These are phyloP conservation scores for Wickerhamomyces silvicola DNA, from an alignment of 805 yeast species.

Conservation along the genomic window DNA sequence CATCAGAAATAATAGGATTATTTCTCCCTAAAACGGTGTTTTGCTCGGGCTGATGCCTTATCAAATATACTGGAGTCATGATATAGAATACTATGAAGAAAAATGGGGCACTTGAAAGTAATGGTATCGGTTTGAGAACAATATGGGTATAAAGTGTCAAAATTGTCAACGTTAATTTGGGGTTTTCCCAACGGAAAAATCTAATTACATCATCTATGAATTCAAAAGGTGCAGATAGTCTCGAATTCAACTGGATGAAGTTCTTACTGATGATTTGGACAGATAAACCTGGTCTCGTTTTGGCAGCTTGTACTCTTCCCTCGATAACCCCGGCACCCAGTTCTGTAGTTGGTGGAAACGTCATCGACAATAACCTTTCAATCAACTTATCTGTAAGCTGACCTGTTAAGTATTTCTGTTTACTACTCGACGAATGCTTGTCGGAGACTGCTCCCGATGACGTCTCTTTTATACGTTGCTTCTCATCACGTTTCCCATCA, in stretches of 20 bases:
- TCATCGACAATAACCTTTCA: slow-evolving; percentile 65
- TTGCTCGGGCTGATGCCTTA: slow-evolving; percentile 58
- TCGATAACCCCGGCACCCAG: slow-evolving; percentile 38
- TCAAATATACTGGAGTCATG: slow-evolving; percentile 61
- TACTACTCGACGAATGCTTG: background rate
- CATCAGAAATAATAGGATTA: slow-evolving; percentile 43
- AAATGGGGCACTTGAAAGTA: slow-evolving; percentile 48
- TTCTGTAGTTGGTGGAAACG: slow-evolving; percentile 57
- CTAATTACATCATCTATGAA: slow-evolving; percentile 49
- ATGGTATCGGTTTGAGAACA: slow-evolving; percentile 52
- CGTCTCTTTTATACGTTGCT: too few relatives aligned
- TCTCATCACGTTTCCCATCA: background rate
- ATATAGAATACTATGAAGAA: slow-evolving; percentile 45
- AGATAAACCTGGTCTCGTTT: slow-evolving; percentile 60
- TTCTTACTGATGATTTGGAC: slow-evolving; percentile 66
- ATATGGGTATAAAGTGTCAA: slow-evolving; percentile 43
- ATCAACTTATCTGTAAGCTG: slow-evolving; percentile 60
- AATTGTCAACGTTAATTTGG: slow-evolving; percentile 54
- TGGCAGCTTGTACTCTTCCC: slow-evolving; percentile 53
- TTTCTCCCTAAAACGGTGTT: slow-evolving; percentile 21
- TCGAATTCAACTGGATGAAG: slow-evolving; percentile 52
- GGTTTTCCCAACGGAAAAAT: slow-evolving; percentile 59
- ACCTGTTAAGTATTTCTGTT: slow-evolving; percentile 2
- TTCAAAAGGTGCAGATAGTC: slow-evolving; percentile 57
- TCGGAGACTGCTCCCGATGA: background rate